Conservation (phyloP, 768 basidiomycete species). For the Kwoniella dendrophila region DNA sequence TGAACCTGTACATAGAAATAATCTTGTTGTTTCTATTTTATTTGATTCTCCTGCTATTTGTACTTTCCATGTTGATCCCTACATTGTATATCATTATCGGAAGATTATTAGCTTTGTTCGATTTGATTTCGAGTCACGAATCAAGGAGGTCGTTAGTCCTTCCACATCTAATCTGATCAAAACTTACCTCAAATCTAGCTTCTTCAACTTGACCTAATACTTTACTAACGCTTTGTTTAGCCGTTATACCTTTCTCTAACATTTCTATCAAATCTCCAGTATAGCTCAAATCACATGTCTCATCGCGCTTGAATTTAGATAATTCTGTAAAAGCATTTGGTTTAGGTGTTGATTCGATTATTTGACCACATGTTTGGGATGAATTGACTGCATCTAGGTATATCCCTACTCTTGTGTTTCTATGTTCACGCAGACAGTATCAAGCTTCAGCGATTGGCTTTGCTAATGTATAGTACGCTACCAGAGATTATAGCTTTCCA, state of each 20-base stretch:
- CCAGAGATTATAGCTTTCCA: not conserved
- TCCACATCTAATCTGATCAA: not conserved
- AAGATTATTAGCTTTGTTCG: not conserved
- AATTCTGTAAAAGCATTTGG: conserved; percentile 32
- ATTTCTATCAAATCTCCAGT: conserved; percentile 37
- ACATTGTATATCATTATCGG: not conserved
- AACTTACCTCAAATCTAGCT: conserved; percentile 18
- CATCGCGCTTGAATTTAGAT: conserved; percentile 23
- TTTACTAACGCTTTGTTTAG: conserved; percentile 16
- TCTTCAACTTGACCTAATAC: conserved; percentile 17
- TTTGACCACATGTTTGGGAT: conserved; percentile 24
- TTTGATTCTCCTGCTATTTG: not conserved
- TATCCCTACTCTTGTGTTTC: conserved; percentile 40
- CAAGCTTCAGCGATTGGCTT: not conserved
- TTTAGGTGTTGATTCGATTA: conserved; percentile 19
- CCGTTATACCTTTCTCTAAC: conserved; percentile 20
- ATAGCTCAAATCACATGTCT: conserved; percentile 32
- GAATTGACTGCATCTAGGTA: conserved; percentile 38
- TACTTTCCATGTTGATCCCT: conserved; percentile 27
- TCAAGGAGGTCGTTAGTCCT: too few species aligned
- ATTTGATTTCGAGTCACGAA: not conserved
- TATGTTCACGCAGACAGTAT: not conserved
- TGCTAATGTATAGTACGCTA: not conserved
- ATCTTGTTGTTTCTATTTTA: conserved; percentile 1
- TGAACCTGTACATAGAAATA: conserved; percentile 40